phyloP scores from a whole-genome alignment of 2,329 filamentous ascomycete species.

The Epichloe coenophiala region DNA sequence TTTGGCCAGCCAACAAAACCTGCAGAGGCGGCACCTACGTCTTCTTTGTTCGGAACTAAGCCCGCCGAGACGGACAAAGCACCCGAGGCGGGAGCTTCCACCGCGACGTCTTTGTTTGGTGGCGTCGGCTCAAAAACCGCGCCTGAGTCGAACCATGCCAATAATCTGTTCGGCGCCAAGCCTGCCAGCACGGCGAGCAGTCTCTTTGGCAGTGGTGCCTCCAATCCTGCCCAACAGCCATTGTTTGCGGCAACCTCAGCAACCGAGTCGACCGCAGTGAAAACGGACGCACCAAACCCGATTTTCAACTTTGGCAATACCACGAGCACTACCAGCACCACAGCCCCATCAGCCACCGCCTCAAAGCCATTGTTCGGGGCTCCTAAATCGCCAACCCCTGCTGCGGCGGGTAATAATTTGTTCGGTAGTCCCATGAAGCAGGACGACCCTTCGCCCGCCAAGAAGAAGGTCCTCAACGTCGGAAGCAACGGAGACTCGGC shows the following conservation, averaged over 20 bases:
- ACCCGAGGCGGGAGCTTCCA: constrained; percentile 9
- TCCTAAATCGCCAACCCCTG: constrained; percentile 20
- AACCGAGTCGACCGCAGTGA: constrained; percentile 4
- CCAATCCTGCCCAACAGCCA: constrained; percentile 10
- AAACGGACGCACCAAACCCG: constrained; percentile 12
- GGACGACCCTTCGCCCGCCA: constrained; percentile 24
- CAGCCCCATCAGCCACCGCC: constrained; percentile 14
- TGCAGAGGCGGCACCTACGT: constrained; percentile 12
- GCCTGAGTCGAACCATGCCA: constrained; percentile 6
- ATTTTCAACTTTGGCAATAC: constrained; percentile 21
- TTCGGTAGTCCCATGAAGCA: constrained; percentile 33
- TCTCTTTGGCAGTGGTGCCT: constrained; percentile 3
- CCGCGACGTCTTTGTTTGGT: constrained; percentile 7
- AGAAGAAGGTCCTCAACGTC: constrained; percentile 21
- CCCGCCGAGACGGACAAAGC: constrained; percentile 16
- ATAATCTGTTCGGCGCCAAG: constrained; percentile 15
- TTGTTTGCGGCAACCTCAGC: constrained; percentile 6
- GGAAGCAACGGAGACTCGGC: constrained; percentile 12
- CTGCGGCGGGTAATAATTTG: constrained; percentile 14
- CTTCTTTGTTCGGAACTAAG: constrained; percentile 23
- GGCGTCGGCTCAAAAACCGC: not conserved
- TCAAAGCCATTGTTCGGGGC: constrained; percentile 26
- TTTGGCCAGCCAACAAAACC: constrained; percentile 2
- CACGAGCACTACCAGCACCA: constrained; percentile 14
- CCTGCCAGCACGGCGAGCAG: constrained; percentile 7